Base-by-base conservation (phyloP, 208 protist species). In the Histomonas meleagridis region DNA sequence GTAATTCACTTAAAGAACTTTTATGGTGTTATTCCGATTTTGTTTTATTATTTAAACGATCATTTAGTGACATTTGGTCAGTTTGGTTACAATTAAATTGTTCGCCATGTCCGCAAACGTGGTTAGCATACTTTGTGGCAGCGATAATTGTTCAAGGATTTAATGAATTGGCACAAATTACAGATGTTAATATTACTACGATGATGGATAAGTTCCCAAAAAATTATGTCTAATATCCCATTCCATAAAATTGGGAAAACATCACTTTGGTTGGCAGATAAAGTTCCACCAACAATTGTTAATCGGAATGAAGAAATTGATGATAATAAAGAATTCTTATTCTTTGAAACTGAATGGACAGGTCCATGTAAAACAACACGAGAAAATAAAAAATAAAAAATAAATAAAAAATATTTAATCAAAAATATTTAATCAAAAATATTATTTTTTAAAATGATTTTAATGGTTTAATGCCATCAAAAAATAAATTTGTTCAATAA, bases 11-110 rank as follows among this genome's bases (percentile, higher is more conserved):
- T 14, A 49, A 79, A n/a, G 40, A 40, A n/a, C 40, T 79, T 48
- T 18, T 79, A 49, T 79, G 70, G 70, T 79, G 32, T 18, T 79
- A 79, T 51, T 79, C 70, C 10, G 70, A 79, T 49, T 79, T 79
- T 35, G 70, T 79, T 14, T 28, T 79, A n/a, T 40, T 79, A 2
- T 79, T 79, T 35, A 79, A 79, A 28, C 32, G 70, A 28, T 49
- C 40, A 46, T 79, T 79, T 40, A 32, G 14, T 49, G 14, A 79
- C 4, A 46, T 79, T 51, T 79, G 70, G 70, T 49, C 40, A 1
- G 70, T 79, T 48, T 79, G 70, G 70, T 23, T 79, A 9, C 70
- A 79, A 43, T 35, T 79, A 14, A 79, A 79, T 35, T 79, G 70
- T 43, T 49, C 40, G 0, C 40, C 70, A 51, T 49, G 49, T n/a